Conservation (phyloP, 441 rosid genomes). For the Syzygium malaccense region DNA sequence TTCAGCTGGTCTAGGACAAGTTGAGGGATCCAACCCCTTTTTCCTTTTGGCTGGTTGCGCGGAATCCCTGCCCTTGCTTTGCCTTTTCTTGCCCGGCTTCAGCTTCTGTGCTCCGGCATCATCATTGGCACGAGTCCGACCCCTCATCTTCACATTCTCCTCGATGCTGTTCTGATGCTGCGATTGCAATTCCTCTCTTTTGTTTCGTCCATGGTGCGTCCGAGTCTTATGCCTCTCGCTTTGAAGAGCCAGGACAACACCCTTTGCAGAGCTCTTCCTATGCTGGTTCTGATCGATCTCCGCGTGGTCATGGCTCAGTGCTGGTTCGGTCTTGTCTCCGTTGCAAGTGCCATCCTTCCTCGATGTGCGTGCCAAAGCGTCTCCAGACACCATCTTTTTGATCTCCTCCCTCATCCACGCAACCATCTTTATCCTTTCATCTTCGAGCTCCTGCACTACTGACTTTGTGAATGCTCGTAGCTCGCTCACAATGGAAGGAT, state of each 20-base stretch:
- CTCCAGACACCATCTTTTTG: slow-evolving; percentile 29
- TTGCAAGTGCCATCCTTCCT: slow-evolving; percentile 8
- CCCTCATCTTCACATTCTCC: slow-evolving; percentile 7
- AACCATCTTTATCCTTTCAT: slow-evolving; percentile 29
- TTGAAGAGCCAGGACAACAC: not conserved
- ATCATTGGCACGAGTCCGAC: slow-evolving; percentile 10
- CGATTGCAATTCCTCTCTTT: not conserved
- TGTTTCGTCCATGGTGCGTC: not conserved
- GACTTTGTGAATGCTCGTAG: slow-evolving; percentile 34
- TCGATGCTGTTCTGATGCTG: slow-evolving; percentile 5
- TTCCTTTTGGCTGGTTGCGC: slow-evolving; percentile 20
- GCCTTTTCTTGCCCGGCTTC: slow-evolving; percentile 33
- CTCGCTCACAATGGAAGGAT: slow-evolving; percentile 25
- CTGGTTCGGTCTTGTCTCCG: slow-evolving; percentile 7
- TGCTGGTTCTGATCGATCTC: not conserved
- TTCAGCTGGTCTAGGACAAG: slow-evolving; percentile 9
- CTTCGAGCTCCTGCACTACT: slow-evolving; percentile 43
- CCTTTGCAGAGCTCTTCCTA: not conserved
- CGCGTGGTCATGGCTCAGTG: not conserved
- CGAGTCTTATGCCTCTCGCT: not conserved
- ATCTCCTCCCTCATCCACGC: slow-evolving; percentile 55
- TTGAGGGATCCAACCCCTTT: slow-evolving; percentile 6
- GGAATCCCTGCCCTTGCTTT: slow-evolving; percentile 14
- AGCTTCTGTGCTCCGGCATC: slow-evolving; percentile 17
- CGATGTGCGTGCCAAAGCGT: not conserved